Percentiles rank a stretch among this genome's conserved stretches.
Conservation (phyloP, 768 basidiomycete genomes). For the Termitomyces sp. region DNA sequence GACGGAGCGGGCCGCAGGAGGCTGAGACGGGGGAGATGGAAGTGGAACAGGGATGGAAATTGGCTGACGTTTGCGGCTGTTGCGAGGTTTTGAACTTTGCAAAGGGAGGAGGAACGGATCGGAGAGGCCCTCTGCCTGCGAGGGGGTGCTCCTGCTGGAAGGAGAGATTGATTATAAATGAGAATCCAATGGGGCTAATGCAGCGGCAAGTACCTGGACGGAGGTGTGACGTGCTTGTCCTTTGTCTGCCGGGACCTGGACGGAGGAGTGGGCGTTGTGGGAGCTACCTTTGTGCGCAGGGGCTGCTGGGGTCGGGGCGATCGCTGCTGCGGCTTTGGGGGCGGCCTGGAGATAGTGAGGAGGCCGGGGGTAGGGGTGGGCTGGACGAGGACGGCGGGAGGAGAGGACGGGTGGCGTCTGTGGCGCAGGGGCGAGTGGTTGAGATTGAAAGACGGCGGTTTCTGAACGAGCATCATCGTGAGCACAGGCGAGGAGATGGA, state of each 20-base stretch:
- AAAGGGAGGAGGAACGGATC: slow-evolving; percentile 18
- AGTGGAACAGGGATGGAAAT: slow-evolving; percentile 8
- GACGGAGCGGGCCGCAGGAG: slow-evolving; percentile 41
- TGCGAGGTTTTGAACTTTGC: background rate
- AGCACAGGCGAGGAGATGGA: slow-evolving; percentile 10
- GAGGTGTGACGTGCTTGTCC: background rate
- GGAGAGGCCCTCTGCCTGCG: slow-evolving; percentile 60
- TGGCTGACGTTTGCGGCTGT: slow-evolving; percentile 7
- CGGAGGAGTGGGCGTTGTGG: slow-evolving; percentile 12
- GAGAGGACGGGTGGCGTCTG: slow-evolving; percentile 66
- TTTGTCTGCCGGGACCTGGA: background rate
- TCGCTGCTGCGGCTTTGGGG: slow-evolving; percentile 23
- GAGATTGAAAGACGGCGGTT: slow-evolving; percentile 31
- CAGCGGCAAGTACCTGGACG: background rate
- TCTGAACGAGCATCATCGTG: slow-evolving; percentile 46
- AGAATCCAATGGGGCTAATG: too few species aligned
- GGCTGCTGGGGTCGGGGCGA: background rate
- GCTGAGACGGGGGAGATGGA: slow-evolving; percentile 13
- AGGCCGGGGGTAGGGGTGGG: slow-evolving; percentile 72
- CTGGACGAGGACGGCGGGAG: slow-evolving; percentile 59
- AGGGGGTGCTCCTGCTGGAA: slow-evolving; percentile 23
- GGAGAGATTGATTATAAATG: background rate
- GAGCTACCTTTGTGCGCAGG: background rate
- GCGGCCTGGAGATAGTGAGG: slow-evolving; percentile 53
- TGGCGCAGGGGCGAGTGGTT: slow-evolving; percentile 31